Evolutionary conservation across 2,329 filamentous ascomycete genomes (phyloP).

Genomic region (Stagonosporopsis vannaccii): DNA sequence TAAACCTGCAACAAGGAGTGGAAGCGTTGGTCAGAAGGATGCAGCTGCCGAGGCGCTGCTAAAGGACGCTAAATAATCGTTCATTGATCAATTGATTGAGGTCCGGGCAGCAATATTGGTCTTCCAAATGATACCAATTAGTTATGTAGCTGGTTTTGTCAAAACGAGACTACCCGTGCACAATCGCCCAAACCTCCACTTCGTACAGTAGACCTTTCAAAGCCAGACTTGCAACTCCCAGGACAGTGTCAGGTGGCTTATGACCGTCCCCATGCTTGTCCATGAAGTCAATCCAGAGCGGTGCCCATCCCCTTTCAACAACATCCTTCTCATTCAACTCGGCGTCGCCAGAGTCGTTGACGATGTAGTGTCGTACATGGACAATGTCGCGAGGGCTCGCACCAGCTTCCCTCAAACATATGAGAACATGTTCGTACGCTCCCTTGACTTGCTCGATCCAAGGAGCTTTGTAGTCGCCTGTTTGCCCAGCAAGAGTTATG

Average conservation of each 20-base stretch:
- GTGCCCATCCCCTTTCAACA: slow-evolving; percentile 42
- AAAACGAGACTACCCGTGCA: slow-evolving; percentile 18
- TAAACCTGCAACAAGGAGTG: slow-evolving; percentile 51
- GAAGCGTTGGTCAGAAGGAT: slow-evolving; percentile 54
- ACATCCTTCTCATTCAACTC: slow-evolving; percentile 32
- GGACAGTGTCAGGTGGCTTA: slow-evolving; percentile 47
- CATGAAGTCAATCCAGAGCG: slow-evolving; percentile 48
- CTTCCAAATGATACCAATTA: slow-evolving; percentile 3
- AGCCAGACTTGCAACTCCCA: slow-evolving; percentile 46
- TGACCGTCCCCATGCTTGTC: slow-evolving; percentile 42
- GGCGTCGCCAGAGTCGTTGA: slow-evolving; percentile 41
- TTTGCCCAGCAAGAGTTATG: slow-evolving; percentile 45
- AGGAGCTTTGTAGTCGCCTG: slow-evolving; percentile 29
- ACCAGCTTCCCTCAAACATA: slow-evolving; percentile 37
- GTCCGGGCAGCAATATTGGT: neutral
- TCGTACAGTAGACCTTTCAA: slow-evolving; percentile 43
- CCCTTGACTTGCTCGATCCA: slow-evolving; percentile 38
- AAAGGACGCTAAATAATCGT: slow-evolving; percentile 43
- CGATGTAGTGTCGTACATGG: slow-evolving; percentile 47
- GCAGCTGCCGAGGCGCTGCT: slow-evolving; percentile 57
- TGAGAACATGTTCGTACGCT: slow-evolving; percentile 39
- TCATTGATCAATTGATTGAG: neutral
- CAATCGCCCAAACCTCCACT: slow-evolving; percentile 44
- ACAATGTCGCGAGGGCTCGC: slow-evolving; percentile 47
- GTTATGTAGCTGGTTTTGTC: neutral